Evolutionary conservation across 495 filamentous ascomycete species (phyloP), one percentile per base, ranked within the genome.

Genomic region (Daldinia childiae): DNA sequence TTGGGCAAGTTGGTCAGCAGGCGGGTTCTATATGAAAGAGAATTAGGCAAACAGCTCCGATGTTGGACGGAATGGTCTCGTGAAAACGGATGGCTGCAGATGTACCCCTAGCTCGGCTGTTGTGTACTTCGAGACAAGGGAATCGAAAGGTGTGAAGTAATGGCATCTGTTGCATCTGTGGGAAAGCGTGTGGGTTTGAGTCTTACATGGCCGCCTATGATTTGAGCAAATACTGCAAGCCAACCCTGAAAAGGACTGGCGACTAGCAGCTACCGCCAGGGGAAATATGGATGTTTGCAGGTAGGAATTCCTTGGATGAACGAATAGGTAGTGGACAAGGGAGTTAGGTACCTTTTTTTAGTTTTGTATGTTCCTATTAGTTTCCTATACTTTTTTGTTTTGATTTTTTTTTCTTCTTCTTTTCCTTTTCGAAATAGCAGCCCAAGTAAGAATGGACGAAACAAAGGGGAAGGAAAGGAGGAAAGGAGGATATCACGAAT

Each of bases 1-100:
- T 62, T 30, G 66, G 62, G 62, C 15, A 68, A 68, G 57, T 41
- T 73, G 61, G 71, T 73, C 64, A 73, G 71, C 52, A 58, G 58
- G 62, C 39, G 61, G 66, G 66, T 27, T 69, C 71, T 73, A 62
- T 73, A 73, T 73, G 54, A 59, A 48, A 73, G 66, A 64, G 59
- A 54, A 73, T 69, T 69, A 69, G 71, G 73, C 75, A 76, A 77
- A 77, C 73, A 70, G 68, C 64, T 74, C 68, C 59, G 75, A 67
- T 72, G 71, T 77, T 73, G 70, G 75, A 74, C 73, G 78, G 76
- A 70, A 66, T 78, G 80, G 81, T 80, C 81, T 80, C 78, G 81
- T 81, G 79, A 78, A 73, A 65, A 68, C 79, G 78, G 74, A 56
- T 74, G 75, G 76, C 74, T 78, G 79, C 79, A 80, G 78, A 71